These are phyloP conservation scores for Microsporum audouinii DNA, from an alignment of 2,329 filamentous ascomycete genomes.

Conservation along the genomic window DNA sequence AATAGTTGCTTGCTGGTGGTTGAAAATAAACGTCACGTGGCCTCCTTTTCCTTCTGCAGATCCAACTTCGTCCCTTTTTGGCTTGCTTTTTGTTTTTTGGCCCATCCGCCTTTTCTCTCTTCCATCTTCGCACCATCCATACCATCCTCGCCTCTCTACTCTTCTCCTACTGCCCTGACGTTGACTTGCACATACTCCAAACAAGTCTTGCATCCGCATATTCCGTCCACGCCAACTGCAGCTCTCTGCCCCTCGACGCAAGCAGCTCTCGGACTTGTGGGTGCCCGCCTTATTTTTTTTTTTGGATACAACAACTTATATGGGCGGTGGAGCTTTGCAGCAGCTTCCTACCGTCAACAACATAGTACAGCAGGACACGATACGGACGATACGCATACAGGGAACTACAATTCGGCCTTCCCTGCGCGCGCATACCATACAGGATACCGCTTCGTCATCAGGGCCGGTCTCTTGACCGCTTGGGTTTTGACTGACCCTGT, in stretches of 20 bases:
- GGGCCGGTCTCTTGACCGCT: neutral
- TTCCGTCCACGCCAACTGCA: neutral
- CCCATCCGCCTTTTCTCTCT: neutral
- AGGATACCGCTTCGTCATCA: neutral
- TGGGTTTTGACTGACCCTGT: neutral
- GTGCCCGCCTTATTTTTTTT: neutral
- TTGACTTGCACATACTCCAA: neutral
- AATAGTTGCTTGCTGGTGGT: no score
- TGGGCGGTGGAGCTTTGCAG: neutral
- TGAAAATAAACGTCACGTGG: neutral
- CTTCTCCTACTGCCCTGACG: no score
- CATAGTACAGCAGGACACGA: neutral
- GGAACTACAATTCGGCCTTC: neutral
- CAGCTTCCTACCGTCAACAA: neutral
- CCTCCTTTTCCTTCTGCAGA: neutral
- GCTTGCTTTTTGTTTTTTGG: neutral
- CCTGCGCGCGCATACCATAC: neutral
- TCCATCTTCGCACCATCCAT: neutral
- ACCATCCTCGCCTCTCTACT: neutral
- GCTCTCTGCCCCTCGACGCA: neutral
- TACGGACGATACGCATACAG: neutral
- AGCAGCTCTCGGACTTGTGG: neutral
- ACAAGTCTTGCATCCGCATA: neutral
- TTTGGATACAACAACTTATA: neutral
- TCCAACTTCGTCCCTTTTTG: neutral